Percentiles rank a stretch among this genome's conserved stretches.
phyloP scores from a whole-genome alignment of 495 filamentous ascomycete genomes.

The Xylaria telfairii region DNA sequence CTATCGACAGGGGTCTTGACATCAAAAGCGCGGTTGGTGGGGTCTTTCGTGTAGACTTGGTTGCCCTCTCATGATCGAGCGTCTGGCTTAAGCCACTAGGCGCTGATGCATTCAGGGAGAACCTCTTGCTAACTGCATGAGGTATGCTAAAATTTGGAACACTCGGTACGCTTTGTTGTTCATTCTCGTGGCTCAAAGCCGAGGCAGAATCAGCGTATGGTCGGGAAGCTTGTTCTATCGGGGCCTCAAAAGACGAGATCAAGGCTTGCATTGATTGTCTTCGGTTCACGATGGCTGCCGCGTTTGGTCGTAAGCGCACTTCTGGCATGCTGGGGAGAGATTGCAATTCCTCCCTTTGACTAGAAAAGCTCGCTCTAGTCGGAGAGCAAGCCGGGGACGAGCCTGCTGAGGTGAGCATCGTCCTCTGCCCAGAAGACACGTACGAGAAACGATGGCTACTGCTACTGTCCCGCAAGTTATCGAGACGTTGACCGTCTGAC shows the following conservation, averaged over 20 bases:
- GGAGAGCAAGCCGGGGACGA: constrained; percentile 61
- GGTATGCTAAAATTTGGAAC: constrained; percentile 57
- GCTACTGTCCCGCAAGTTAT: constrained; percentile 55
- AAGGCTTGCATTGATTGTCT: constrained; percentile 60
- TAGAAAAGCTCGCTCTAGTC: constrained; percentile 51
- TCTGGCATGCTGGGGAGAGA: constrained; percentile 37
- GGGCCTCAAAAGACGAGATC: constrained; percentile 48
- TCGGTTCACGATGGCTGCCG: constrained; percentile 56
- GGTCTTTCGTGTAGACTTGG: constrained; percentile 42
- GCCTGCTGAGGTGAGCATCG: constrained; percentile 58
- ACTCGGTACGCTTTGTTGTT: constrained; percentile 36
- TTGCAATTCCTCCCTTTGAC: constrained; percentile 43
- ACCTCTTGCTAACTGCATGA: constrained; percentile 49
- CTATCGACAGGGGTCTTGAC: constrained; percentile 55
- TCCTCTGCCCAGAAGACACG: constrained; percentile 64
- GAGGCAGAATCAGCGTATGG: constrained; percentile 12
- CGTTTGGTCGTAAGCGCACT: constrained; percentile 56
- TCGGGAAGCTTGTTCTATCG: constrained; percentile 31
- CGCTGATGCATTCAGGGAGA: constrained; percentile 40
- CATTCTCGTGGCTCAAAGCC: constrained; percentile 27
- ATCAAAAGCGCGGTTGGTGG: constrained; percentile 51
- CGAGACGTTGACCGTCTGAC: constrained; percentile 56
- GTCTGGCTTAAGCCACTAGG: constrained; percentile 5
- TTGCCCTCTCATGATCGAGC: constrained; percentile 26
- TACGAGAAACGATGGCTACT: constrained; percentile 65